These are phyloP conservation scores for Phytophthora lateralis DNA, from an alignment of 352 stramenopile genomes.

Conservation along the genomic window DNA sequence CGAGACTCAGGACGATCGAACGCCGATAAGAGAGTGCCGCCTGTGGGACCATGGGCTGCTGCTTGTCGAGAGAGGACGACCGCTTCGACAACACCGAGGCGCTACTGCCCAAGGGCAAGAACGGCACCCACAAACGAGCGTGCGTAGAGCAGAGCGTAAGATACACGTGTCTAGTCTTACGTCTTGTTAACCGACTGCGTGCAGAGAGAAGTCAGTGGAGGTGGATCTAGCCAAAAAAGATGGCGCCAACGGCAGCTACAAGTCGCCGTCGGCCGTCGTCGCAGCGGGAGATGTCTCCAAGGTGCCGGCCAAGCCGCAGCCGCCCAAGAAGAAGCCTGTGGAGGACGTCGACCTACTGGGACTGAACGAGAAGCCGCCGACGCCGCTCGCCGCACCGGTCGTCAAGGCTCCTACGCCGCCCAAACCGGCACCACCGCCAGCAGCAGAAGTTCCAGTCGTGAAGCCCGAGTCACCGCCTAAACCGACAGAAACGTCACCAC, in stretches of 20 bases:
- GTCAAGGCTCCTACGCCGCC: constrained; percentile 20
- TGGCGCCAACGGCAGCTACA: constrained; percentile 35
- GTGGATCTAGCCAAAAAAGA: constrained; percentile 42
- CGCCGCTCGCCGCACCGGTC: constrained; percentile 22
- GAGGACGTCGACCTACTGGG: constrained; percentile 57
- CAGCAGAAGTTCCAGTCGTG: constrained; percentile 1
- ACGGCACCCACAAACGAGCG: constrained; percentile 31
- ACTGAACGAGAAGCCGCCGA: constrained; percentile 41
- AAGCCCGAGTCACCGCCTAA: constrained; percentile 12
- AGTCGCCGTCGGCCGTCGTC: constrained; percentile 36
- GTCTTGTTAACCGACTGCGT: not conserved
- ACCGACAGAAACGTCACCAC: not conserved
- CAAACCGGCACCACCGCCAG: constrained; percentile 12
- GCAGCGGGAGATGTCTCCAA: constrained; percentile 32
- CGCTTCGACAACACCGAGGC: constrained; percentile 57
- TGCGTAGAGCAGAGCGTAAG: constrained; percentile 14
- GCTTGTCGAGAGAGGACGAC: constrained; percentile 70
- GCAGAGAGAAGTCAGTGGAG: constrained; percentile 43
- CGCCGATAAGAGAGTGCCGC: constrained; percentile 12
- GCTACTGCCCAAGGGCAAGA: constrained; percentile 64
- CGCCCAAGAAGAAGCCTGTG: constrained; percentile 23
- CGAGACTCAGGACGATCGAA: constrained; percentile 6
- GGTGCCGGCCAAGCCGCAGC: constrained; percentile 36
- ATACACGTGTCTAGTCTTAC: not conserved
- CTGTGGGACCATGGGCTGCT: constrained; percentile 63